Conservation (phyloP, 306 rosid genomes). For the Sindora glabra region DNA sequence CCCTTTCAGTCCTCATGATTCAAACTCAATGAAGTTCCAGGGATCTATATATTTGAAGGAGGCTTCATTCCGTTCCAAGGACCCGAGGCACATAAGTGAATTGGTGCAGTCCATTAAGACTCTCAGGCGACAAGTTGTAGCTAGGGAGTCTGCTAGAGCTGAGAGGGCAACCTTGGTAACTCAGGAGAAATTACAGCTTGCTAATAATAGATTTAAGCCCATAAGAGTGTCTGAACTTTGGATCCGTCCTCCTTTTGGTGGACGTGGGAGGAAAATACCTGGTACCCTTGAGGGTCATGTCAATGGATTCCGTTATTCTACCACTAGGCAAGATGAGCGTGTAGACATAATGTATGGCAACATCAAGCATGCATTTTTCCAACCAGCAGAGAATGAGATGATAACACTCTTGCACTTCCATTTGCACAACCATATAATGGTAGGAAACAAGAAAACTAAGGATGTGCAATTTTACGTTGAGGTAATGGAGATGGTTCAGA, state of each 20-base stretch:
- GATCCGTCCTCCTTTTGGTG: slow-evolving; percentile 66
- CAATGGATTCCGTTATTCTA: slow-evolving; percentile 60
- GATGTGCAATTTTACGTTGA: slow-evolving; percentile 62
- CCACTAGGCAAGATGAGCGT: slow-evolving; percentile 59
- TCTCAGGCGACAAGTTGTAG: slow-evolving; percentile 47
- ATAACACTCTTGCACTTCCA: slow-evolving; percentile 63
- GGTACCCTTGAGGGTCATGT: slow-evolving; percentile 64
- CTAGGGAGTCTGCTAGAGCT: slow-evolving; percentile 70
- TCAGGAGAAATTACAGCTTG: slow-evolving; percentile 64
- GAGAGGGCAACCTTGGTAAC: slow-evolving; percentile 71
- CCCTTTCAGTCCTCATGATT: slow-evolving; percentile 53
- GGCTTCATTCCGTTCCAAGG: slow-evolving; percentile 65
- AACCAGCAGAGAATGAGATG: slow-evolving; percentile 77
- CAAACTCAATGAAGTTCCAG: slow-evolving; percentile 37
- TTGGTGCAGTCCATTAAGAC: slow-evolving; percentile 50
- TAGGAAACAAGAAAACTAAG: slow-evolving; percentile 66
- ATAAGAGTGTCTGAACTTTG: slow-evolving; percentile 53
- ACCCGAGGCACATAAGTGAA: slow-evolving; percentile 60
- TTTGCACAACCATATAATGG: slow-evolving; percentile 69
- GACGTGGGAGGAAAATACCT: slow-evolving; percentile 60
- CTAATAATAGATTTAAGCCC: slow-evolving; percentile 57
- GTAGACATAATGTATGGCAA: slow-evolving; percentile 54
- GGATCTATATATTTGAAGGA: slow-evolving; percentile 60
- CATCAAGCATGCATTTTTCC: slow-evolving; percentile 65
- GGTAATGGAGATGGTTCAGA: slow-evolving; percentile 65